These are phyloP conservation scores for Chlorella sp. DNA, from an alignment of 139 green algal genomes.

Conservation along the genomic window DNA sequence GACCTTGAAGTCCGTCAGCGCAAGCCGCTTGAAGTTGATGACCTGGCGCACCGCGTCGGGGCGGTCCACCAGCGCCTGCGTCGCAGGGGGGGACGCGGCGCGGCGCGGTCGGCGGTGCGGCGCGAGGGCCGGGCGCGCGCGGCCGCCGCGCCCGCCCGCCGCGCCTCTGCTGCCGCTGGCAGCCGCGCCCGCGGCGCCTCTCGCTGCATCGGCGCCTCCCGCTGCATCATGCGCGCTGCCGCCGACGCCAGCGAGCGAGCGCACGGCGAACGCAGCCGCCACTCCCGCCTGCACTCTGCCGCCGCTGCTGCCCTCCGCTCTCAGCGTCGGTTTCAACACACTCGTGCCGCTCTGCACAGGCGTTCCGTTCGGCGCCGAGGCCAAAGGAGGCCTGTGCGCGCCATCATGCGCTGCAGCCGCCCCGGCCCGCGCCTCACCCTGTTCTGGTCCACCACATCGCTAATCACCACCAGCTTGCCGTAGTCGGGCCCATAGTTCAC, in stretches of 20 bases:
- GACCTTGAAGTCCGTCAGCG: constrained; percentile 93
- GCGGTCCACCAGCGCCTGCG: constrained; percentile 91
- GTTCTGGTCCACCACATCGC: constrained; percentile 89
- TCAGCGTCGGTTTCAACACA: too few relatives aligned
- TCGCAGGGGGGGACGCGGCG: not conserved
- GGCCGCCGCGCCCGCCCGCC: not conserved
- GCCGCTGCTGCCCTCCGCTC: not conserved
- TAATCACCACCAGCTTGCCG: constrained; percentile 66
- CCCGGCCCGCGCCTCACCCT: constrained; percentile 67
- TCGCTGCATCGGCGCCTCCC: not conserved
- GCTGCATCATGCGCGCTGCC: not conserved
- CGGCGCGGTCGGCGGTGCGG: not conserved
- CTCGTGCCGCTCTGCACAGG: not conserved
- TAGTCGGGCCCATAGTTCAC: constrained; percentile 75
- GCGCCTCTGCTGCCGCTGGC: not conserved
- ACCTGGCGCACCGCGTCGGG: constrained; percentile 72
- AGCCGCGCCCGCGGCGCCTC: not conserved
- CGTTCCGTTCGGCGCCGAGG: not conserved
- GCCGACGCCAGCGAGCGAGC: not conserved
- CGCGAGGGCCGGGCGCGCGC: not conserved
- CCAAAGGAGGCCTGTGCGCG: not conserved
- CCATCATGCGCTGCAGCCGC: not conserved
- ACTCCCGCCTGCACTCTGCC: not conserved
- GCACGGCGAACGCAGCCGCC: not conserved
- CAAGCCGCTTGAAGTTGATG: constrained; percentile 93